Evolutionary conservation across 805 yeast species (phyloP), one percentile per base, ranked within the genome.

Genomic region (Kazachstania viticola): DNA sequence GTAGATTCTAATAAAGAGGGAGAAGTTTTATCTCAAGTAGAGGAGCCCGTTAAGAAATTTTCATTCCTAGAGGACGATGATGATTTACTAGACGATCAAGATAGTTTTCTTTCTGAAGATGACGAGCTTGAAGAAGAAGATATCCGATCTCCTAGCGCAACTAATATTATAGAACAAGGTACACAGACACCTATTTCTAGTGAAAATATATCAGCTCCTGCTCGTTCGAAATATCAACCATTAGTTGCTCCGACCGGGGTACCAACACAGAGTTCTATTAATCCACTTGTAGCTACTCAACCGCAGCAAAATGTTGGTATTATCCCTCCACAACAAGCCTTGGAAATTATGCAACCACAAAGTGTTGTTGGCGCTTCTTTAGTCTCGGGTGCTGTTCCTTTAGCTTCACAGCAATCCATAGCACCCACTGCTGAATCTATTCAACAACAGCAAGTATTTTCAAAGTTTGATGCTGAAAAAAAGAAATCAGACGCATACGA

Each of bases 401-500:
- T n/a, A n/a, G n/a, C n/a, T n/a, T n/a, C n/a, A n/a, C 11, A 7
- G 11, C 22, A 7, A 8, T 19, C 7, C 11, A 19, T 19, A 11
- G 22, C 22, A 19, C 22, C 22, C 7, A 19, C 22, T 19, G 22
- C 22, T 19, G 9, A 19, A 19, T 8, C 22, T 11, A 7, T 19
- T 8, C 11, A 19, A 19, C 11, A 19, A 11, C 22, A 11, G 22
- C 22, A 19, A 19, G 7, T 11, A 11, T 8, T 19, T 19, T 31
- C 44, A 34, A 60, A 61, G 29, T 47, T 72, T 13, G 62, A 60
- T 32, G 56, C 54, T n/a, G 60, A 61, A 25, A 75, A 75, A 51
- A 67, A 69, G 44, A 75, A 73, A 48, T 69, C 76, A n/a, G 83
- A 78, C 56, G 84, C 85, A 0, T 79, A 77, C 44, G 91, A 79